These are phyloP conservation scores for Exophiala viscosa DNA, from an alignment of 2,329 filamentous ascomycete genomes.

Conservation along the genomic window DNA sequence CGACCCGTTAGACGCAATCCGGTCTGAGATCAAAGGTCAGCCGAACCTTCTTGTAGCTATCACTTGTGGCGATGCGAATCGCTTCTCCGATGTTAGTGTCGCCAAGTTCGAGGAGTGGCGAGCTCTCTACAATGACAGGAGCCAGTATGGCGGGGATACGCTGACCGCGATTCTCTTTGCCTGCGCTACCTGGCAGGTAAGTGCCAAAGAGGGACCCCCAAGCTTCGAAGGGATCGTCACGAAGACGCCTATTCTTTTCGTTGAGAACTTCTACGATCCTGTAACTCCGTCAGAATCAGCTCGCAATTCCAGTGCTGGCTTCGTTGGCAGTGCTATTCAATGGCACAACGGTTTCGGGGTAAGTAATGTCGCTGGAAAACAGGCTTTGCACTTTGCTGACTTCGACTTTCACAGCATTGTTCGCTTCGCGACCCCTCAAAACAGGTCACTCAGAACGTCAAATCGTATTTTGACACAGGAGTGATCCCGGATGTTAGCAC, in stretches of 20 bases:
- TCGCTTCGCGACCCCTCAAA: slow-evolving; percentile 30
- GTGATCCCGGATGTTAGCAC: slow-evolving; percentile 33
- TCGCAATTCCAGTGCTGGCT: slow-evolving; percentile 26
- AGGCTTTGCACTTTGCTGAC: slow-evolving; percentile 5
- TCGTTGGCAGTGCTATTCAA: slow-evolving; percentile 36
- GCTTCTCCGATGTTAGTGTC: background rate
- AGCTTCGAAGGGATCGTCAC: slow-evolving; percentile 27
- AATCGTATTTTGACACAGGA: slow-evolving; percentile 35
- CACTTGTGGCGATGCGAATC: slow-evolving; percentile 11
- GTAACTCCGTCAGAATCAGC: slow-evolving; percentile 29
- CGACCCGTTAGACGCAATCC: background rate
- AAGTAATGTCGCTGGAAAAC: slow-evolving; percentile 2
- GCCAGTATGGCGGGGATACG: slow-evolving; percentile 1
- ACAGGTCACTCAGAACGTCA: slow-evolving; percentile 31
- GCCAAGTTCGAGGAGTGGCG: slow-evolving; percentile 21
- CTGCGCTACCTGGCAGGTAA: slow-evolving; percentile 22
- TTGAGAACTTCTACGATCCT: slow-evolving; percentile 28
- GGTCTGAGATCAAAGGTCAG: too few relatives aligned
- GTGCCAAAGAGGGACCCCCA: slow-evolving; percentile 25
- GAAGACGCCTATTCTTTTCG: slow-evolving; percentile 28
- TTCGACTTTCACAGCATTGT: slow-evolving; percentile 15
- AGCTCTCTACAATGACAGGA: slow-evolving; percentile 24
- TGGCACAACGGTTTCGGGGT: slow-evolving; percentile 30
- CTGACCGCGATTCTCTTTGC: background rate
- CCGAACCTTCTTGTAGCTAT: slow-evolving; percentile 5